phyloP scores from a whole-genome alignment of 78 protist genomes.

The Dictyostelium firmibasis region DNA sequence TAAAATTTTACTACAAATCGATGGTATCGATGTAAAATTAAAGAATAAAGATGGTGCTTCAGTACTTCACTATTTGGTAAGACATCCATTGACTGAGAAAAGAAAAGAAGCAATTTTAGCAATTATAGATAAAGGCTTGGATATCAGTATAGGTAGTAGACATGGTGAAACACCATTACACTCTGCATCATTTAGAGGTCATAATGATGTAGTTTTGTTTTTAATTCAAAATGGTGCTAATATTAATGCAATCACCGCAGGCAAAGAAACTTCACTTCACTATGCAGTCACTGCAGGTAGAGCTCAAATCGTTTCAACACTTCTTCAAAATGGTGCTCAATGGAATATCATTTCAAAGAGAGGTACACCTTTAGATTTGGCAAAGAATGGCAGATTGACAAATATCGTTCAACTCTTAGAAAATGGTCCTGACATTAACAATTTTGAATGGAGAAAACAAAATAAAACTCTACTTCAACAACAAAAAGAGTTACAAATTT shows the following conservation, averaged over 20 bases:
- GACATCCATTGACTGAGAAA: slow-evolving; percentile 68
- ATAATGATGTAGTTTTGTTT: slow-evolving; percentile 36
- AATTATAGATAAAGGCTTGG: slow-evolving; percentile 22
- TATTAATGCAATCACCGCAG: slow-evolving; percentile 29
- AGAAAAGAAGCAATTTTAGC: slow-evolving; percentile 42
- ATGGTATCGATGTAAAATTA: slow-evolving; percentile 42
- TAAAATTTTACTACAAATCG: background rate
- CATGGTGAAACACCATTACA: slow-evolving; percentile 75
- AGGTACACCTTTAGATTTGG: slow-evolving; percentile 67
- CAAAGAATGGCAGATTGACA: background rate
- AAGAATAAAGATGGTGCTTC: slow-evolving; percentile 65
- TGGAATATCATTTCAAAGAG: slow-evolving; percentile 44
- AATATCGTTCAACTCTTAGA: slow-evolving; percentile 28
- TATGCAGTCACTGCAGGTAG: slow-evolving; percentile 64
- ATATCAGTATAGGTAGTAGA: slow-evolving; percentile 19
- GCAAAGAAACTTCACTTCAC: slow-evolving; percentile 57
- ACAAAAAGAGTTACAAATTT: background rate
- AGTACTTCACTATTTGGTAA: slow-evolving; percentile 44
- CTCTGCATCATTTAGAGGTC: slow-evolving; percentile 61
- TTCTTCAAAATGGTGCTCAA: slow-evolving; percentile 20
- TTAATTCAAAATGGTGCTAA: slow-evolving; percentile 63
- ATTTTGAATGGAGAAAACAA: slow-evolving; percentile 46
- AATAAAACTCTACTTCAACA: slow-evolving; percentile 14
- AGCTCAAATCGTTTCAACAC: background rate
- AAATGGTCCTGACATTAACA: slow-evolving; percentile 35